Base-by-base conservation (phyloP, 495 filamentous ascomycete species). In the Symbiotaphrina buchneri region DNA sequence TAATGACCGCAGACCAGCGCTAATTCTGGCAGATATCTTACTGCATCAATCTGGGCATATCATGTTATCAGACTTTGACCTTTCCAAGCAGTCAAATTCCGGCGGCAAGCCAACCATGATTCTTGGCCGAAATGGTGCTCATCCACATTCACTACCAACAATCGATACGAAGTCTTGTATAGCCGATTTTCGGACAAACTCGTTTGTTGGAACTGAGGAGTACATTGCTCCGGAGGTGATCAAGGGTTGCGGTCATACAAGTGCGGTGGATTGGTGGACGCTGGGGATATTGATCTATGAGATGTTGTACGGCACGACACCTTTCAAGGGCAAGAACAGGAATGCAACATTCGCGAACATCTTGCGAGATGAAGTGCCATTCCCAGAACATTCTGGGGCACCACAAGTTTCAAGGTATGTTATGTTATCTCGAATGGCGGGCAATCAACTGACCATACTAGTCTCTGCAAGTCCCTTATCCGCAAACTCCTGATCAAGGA, bases 111-210 rank as follows among this genome's bases (percentile, higher is more conserved):
- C 87, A 13, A 92, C 82, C 8, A 93, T 97, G 85, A 93, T 97
- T 39, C 67, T 92, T 24, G 78, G 74, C 24, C 77, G 82, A 42
- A 75, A 66, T 31, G 83, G 84, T 28, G 71, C 75, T 2, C 84
- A 77, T 26, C 65, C 73, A 5, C 77, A 68, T 28, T 79, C 79
- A 21, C 56, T 92, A 27, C 87, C 87, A 10, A 85, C 83, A 10
- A 93, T 97, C 47, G 87, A 97, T 48, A 97, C 87, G 19, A 93
- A 92, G 49, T 91, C 85, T 3, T 97, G 87, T 44, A 97, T 97
- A 38, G 82, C 81, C 36, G 85, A 97, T 54, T 97, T 97, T 61
- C 69, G 87, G 17, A 97, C 87, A 10, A 97, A 97, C 46, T 92
- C 83, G 2, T 97, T 97, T 47, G 87, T 97, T 10, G 87, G 87